phyloP scores from a whole-genome alignment of 2,329 filamentous ascomycete genomes.

The Hymenotorrendiella dingleyae region DNA sequence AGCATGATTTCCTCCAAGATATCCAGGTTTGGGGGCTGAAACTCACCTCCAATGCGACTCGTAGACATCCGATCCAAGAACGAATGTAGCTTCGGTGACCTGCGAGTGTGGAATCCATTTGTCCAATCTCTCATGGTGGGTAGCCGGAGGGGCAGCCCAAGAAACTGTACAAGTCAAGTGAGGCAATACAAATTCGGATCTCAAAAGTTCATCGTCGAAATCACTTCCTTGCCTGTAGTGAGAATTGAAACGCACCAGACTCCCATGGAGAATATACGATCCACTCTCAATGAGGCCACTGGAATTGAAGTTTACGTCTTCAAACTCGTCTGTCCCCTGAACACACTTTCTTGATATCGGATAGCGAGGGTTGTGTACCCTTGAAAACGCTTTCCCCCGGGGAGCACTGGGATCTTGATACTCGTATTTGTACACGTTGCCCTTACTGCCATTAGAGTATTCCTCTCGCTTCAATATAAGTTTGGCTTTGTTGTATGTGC shows the following conservation, averaged over 20 bases:
- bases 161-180: slow-evolving; percentile 49
- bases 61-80: slow-evolving; percentile 46
- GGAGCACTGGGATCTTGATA: slow-evolving; percentile 31
- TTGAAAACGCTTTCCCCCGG: slow-evolving; percentile 18
- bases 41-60: slow-evolving; percentile 44
- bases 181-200: slow-evolving; percentile 47
- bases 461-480: slow-evolving; percentile 32
- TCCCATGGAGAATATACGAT: slow-evolving; percentile 46
- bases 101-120: slow-evolving; percentile 49
- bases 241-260: slow-evolving; percentile 47
- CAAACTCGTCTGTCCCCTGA: slow-evolving; percentile 37
- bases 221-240: slow-evolving; percentile 48
- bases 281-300: slow-evolving; percentile 47
- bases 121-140: slow-evolving; percentile 44
- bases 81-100: slow-evolving; percentile 48
- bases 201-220: slow-evolving; percentile 48
- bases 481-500: slow-evolving; percentile 42
- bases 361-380: slow-evolving; percentile 30
- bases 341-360: slow-evolving; percentile 42
- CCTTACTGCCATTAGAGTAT: slow-evolving; percentile 30
- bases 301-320: slow-evolving; percentile 45
- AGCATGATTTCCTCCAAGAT: too few relatives aligned
- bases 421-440: slow-evolving; percentile 46
- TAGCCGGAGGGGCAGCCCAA: slow-evolving; percentile 46
- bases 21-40: too few relatives aligned